A percentile compares a stretch with the other conserved stretches of the same genome.
Conservation (phyloP, 1,139 yeast species). For the Candida mesenterica region DNA sequence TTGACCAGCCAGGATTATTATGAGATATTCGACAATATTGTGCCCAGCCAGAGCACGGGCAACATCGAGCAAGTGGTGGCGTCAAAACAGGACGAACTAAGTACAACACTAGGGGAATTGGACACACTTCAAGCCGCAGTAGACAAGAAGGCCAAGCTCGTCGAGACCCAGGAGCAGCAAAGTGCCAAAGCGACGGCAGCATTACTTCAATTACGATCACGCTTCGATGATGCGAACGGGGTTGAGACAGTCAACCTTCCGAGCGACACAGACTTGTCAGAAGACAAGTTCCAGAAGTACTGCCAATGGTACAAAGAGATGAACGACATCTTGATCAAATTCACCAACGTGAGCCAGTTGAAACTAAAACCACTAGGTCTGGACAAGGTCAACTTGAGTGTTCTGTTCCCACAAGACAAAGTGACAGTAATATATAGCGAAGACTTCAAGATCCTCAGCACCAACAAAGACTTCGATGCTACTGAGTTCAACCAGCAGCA, state of each 20-base stretch:
- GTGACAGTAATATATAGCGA: conserved; percentile 6
- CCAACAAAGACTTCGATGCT: conserved; percentile 3
- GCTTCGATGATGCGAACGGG: conserved; percentile 3
- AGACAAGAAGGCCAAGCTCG: background rate
- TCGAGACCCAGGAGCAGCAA: conserved; percentile 1
- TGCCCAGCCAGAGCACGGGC: conserved; percentile 6
- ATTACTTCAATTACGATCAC: conserved; percentile 3
- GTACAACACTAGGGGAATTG: background rate
- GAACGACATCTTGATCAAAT: conserved; percentile 24
- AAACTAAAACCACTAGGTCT: conserved; percentile 8
- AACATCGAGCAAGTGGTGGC: conserved; percentile 6
- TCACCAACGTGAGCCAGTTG: conserved; percentile 16
- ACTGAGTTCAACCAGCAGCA: conserved; percentile 1
- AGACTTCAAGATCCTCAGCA: conserved; percentile 5
- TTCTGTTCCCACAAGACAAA: background rate
- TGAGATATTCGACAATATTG: conserved; percentile 6
- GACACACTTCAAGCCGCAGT: background rate
- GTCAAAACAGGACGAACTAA: background rate
- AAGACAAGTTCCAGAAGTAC: conserved; percentile 18
- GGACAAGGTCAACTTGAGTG: conserved; percentile 10
- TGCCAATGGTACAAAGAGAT: conserved; percentile 34
- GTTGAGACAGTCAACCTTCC: background rate
- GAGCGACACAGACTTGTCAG: conserved; percentile 5
- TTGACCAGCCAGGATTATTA: conserved; percentile 6
- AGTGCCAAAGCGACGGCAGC: conserved; percentile 2